Evolutionary conservation across 2,329 filamentous ascomycete species (phyloP), one percentile per base, ranked within the genome.

Genomic region (Aspergillus terreus): DNA sequence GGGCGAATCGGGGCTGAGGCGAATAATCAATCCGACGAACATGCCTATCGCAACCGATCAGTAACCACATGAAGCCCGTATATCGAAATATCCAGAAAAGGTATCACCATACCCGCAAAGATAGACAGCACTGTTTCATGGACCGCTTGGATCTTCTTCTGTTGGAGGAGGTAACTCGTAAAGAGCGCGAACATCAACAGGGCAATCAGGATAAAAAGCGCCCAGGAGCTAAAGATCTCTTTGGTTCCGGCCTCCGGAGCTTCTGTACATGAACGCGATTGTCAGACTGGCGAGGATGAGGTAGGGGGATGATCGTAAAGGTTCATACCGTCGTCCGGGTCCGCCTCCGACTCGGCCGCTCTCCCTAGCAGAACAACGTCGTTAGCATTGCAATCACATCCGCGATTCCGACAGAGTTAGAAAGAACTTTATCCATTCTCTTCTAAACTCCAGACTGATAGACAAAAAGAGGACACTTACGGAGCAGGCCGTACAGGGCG

Each of bases 101-200:
- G 7, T 14, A 46, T 45, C 40, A 6, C 52, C 66, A 48, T 74
- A 92, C 91, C 91, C 52, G 91, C 92, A 76, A 99, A 97, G 69
- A 99, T 99, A 55, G 92, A 97, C 56, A 99, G 85, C 63, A 97
- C 94, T 1, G 94, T 99, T 77, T 99, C 94, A 72, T 99, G 94
- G 49, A 99, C 87, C 25, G 94, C 94, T 66, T 96, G 94, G 51
- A 99, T 92, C 76, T 95, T 96, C 75, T 90, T 92, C 76, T 94
- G 90, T 74, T 97, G 92, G 55, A 99, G 82, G 61, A 95, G 87
- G 76, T 99, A 99, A 79, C 92, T 96, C 42, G 91, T 95, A 72
- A 97, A 95, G 63, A 99, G 89, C 56, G 94, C 92, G 59, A 88
- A 83, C 61, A 97, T 96, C 64, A 99, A 85, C 63, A 99, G 84